Evolutionary conservation across 768 basidiomycete genomes (phyloP).

Genomic region (Boletus tomentosulus): DNA sequence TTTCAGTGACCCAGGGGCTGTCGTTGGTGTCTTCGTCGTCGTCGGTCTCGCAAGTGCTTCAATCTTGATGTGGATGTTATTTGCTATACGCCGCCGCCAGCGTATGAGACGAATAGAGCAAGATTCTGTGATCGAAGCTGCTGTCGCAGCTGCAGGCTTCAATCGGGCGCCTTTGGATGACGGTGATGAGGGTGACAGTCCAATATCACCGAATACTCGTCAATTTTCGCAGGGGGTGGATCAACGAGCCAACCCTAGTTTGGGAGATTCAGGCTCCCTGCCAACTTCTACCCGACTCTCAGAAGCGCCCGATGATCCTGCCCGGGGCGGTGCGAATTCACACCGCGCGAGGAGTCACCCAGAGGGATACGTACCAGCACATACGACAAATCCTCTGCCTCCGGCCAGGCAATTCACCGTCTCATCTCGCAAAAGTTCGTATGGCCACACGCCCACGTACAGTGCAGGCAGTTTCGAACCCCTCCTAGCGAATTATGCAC

Average conservation of each 20-base stretch:
- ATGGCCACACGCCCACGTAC: constrained; percentile 43
- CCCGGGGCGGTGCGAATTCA: constrained; percentile 42
- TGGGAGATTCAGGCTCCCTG: constrained; percentile 15
- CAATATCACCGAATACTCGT: constrained; percentile 14
- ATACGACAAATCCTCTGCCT: constrained; percentile 46
- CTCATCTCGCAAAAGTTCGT: constrained; percentile 30
- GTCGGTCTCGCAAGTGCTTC: constrained; percentile 77
- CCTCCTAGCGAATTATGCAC: constrained; percentile 45
- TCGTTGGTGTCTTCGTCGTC: constrained; percentile 86
- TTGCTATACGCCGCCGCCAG: constrained; percentile 64
- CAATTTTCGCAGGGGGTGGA: constrained; percentile 35
- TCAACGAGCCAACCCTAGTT: constrained; percentile 33
- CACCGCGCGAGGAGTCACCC: constrained; percentile 29
- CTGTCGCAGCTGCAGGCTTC: constrained; percentile 67
- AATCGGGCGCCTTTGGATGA: constrained; percentile 65
- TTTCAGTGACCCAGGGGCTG: constrained; percentile 84
- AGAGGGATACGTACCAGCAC: constrained; percentile 44
- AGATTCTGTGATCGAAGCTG: constrained; percentile 68
- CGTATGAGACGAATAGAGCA: constrained; percentile 59
- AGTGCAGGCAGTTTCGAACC: constrained; percentile 60
- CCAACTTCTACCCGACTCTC: constrained; percentile 35
- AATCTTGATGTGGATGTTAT: constrained; percentile 66
- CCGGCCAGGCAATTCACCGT: constrained; percentile 17
- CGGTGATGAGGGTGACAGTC: constrained; percentile 46
- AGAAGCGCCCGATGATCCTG: constrained; percentile 19